Percentiles rank a stretch among this genome's conserved stretches.
Conservation (phyloP, 345 rosid genomes). For the Diplotaxis tenuifolia region DNA sequence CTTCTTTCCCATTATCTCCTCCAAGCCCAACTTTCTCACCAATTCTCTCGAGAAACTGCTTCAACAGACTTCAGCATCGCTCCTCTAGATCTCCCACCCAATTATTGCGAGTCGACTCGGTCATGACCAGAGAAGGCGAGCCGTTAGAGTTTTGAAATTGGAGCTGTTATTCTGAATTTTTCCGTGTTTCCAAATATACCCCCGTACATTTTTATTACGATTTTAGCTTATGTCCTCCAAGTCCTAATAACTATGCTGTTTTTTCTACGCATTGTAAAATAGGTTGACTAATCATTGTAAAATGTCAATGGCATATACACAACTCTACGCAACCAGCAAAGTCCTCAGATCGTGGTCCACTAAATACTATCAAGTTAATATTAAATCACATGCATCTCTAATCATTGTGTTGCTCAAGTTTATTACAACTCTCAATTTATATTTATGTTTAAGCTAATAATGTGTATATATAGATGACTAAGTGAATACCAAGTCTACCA, state of each 20-base stretch:
- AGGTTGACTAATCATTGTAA: constrained; percentile 23
- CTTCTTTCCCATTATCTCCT: no score
- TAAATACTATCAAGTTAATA: constrained; percentile 1
- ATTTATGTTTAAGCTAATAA: neutral
- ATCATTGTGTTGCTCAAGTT: neutral
- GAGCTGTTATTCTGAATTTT: neutral
- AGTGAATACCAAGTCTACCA: constrained; percentile 17
- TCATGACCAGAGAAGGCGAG: constrained; percentile 19
- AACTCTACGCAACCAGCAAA: constrained; percentile 32
- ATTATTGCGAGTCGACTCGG: constrained; percentile 26
- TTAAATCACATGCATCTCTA: constrained; percentile 1
- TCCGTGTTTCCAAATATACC: constrained; percentile 4
- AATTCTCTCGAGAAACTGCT: no score
- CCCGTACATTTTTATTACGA: constrained; percentile 4
- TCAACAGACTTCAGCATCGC: no score
- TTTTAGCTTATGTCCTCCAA: neutral
- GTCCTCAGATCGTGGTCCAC: constrained; percentile 28
- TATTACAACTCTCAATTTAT: neutral
- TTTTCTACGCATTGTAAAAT: no score
- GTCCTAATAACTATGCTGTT: neutral
- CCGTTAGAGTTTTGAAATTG: constrained; percentile 28
- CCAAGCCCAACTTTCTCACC: no score
- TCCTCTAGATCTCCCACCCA: no score
- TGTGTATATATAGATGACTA: constrained; percentile 4
- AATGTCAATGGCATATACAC: constrained; percentile 34